phyloP scores from a whole-genome alignment of 257 asterid genomes.

The Solanum bulbocastanum region DNA sequence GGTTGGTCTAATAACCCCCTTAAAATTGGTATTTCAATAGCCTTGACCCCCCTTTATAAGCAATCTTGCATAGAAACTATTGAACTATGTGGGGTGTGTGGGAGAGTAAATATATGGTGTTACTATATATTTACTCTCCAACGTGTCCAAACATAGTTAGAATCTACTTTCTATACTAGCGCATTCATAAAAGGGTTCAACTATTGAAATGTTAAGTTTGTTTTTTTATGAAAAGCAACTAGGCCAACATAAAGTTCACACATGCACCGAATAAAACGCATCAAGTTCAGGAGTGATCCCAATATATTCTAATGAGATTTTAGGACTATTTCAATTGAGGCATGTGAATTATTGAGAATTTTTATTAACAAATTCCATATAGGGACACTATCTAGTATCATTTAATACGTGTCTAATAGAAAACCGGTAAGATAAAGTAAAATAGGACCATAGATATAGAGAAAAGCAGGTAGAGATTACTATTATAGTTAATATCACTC shows the following conservation, averaged over 20 bases:
- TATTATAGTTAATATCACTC: too few species aligned
- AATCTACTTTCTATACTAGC: background rate
- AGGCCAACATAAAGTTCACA: background rate
- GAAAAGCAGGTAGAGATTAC: too few species aligned
- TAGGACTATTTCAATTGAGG: background rate
- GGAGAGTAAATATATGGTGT: background rate
- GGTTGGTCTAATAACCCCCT: background rate
- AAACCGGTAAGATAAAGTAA: too few species aligned
- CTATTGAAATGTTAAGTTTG: background rate
- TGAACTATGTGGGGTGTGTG: background rate
- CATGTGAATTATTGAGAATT: background rate
- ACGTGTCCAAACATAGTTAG: background rate
- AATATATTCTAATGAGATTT: background rate
- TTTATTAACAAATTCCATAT: background rate
- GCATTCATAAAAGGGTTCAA: background rate
- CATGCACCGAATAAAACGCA: background rate
- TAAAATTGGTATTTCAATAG: background rate
- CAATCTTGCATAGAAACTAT: background rate
- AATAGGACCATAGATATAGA: too few species aligned
- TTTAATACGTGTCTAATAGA: too few species aligned
- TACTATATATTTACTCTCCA: background rate
- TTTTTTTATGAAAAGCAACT: background rate
- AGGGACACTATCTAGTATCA: too few species aligned
- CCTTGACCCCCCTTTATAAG: background rate
- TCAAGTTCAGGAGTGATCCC: background rate